Base-by-base conservation (phyloP, 805 yeast genomes). In the Nakazawaea wickerhamii region DNA sequence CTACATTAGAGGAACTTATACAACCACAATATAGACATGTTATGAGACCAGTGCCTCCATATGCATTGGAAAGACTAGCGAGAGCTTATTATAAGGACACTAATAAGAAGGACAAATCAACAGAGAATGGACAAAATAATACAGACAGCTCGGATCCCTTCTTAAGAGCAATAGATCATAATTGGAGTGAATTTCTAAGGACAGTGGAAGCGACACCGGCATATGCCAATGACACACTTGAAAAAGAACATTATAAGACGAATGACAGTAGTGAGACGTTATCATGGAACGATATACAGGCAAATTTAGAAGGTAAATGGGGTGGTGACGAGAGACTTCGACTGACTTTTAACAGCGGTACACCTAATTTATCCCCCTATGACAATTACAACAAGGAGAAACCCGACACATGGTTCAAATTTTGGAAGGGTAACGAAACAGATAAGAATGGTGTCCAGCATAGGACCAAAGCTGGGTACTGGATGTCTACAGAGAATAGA, bases 271-370 rank as follows among this genome's bases (percentile, higher is more conserved):
- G 36, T 22, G 40, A 22, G 17, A 64, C 40, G 52, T 55, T 15
- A 45, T 55, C 43, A 28, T 36, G 47, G 45, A 19, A 26, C 17
- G 40, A 26, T 26, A 18, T 33, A 6, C 40, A 38, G 25, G 63
- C 67, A 3, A 73, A 71, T 43, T 58, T 79, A 40, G 67, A 71
- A 33, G 71, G 73, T 1, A 63, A 70, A 17, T 85, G 93, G 93
- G 80, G 81, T 27, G 95, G 95, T 30, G 86, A 73, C 44, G 74
- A 74, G 43, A 60, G 89, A 46, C 64, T 85, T 47, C 71, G 73
- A 43, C 65, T 63, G 36, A 75, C 79, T 22, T 71, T 80, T 48
- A 59, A 73, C 44, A 60, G 62, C 26, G 70, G 64, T 19, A 59
- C 26, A 11, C 41, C 45, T n/a, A 59, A 28, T 58, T 55, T 37